These are phyloP conservation scores for Trypanosoma theileri DNA, from an alignment of 208 protist genomes.

Conservation along the genomic window DNA sequence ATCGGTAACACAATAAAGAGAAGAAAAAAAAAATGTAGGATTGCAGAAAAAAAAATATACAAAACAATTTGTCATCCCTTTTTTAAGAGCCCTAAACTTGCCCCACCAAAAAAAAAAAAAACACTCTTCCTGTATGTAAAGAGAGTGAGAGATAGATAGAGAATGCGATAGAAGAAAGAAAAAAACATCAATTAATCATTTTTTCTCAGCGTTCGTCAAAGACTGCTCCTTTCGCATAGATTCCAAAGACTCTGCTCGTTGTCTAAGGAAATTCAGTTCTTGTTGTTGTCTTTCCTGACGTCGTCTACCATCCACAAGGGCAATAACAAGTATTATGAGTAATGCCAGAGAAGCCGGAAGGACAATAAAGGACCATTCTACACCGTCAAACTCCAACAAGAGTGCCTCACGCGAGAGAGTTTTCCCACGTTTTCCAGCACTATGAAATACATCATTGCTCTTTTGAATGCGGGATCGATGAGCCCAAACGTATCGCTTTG, in stretches of 20 bases:
- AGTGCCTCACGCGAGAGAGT: slow-evolving; percentile 25
- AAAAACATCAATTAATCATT: no score
- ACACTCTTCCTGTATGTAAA: no score
- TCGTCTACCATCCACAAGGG: slow-evolving; percentile 8
- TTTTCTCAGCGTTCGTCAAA: no score
- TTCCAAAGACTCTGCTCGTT: slow-evolving; percentile 12
- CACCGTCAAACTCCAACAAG: slow-evolving; percentile 30
- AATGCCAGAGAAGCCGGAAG: slow-evolving; percentile 25
- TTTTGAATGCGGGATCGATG: slow-evolving; percentile 26
- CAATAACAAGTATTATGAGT: slow-evolving; percentile 22
- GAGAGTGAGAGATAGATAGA: no score
- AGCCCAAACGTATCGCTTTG: slow-evolving; percentile 20
- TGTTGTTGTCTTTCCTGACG: not conserved
- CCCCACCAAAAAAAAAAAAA: no score
- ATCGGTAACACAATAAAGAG: no score
- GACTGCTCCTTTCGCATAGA: not conserved
- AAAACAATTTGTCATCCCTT: no score
- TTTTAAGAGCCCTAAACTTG: no score
- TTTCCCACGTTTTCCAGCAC: slow-evolving; percentile 22
- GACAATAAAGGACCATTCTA: slow-evolving; percentile 49
- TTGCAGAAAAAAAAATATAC: no score
- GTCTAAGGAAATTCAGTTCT: not conserved
- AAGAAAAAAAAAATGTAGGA: no score
- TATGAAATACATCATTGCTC: slow-evolving; percentile 42
- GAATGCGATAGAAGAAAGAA: no score